Evolutionary conservation across 352 stramenopile species (phyloP), one percentile per base, ranked within the genome.

Genomic region (Pythium vanterpoolii): DNA sequence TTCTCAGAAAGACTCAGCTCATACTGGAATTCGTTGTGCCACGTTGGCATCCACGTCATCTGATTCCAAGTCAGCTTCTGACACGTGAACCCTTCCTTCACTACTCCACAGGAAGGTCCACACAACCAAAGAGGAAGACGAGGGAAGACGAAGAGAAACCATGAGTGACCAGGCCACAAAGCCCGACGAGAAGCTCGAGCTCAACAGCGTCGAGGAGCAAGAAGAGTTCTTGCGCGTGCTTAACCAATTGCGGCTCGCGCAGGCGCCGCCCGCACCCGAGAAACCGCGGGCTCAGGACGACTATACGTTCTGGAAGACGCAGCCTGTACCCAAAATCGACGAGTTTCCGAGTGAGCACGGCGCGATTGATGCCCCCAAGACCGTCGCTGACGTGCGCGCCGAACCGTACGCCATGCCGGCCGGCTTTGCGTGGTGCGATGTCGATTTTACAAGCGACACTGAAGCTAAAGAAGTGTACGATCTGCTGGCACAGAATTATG

Each of bases 401-500:
- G 90, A 98, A 66, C 93, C 97, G 26, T 99, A 98, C 69, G 89
- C 92, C 34, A 97, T 99, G 87, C 97, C 97, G 3, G 62, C 77
- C 8, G 97, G 97, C 36, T 99, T 99, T 64, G 71, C 81, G 54
- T 99, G 97, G 97, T 71, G 52, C 56, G 71, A 91, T 8, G 27
- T 98, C 9, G 93, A 99, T 69, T 79, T 99, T 14, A 90, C 60
- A 45, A 66, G 98, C 62, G 60, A 75, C 16, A 64, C 57, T 0
- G 52, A 98, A 39, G 72, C 57, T 6, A 28, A 96, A 18, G 96
- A 99, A 73, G 77, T 99, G 13, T 99, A 99, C 72, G 90, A 93
- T 8, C 71, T 99, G 31, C 80, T 99, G 5, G 96, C 87, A 16
- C 80, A 96, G 62, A 99, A 99, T 75, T 99, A 99, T 68, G 97